A percentile compares a stretch with the other conserved stretches of the same genome.
phyloP scores from a whole-genome alignment of 768 basidiomycete genomes.

The Mrakia frigida region DNA sequence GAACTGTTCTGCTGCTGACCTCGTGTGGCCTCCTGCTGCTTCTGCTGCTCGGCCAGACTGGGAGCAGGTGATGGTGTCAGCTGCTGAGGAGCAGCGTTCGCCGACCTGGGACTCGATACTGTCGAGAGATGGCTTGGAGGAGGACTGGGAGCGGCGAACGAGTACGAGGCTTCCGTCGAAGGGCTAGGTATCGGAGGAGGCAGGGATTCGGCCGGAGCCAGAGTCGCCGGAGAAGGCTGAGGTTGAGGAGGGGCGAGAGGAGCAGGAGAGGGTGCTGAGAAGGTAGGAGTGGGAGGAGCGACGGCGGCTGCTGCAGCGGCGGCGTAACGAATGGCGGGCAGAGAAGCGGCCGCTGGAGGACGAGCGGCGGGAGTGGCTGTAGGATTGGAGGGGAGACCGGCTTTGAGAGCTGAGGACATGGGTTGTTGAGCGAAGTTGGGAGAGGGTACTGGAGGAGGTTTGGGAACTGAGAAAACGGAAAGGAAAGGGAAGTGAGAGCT shows the following conservation, averaged over 20 bases:
- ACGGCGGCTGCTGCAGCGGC: slow-evolving; percentile 76
- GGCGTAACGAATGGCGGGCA: slow-evolving; percentile 83
- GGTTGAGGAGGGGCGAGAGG: background rate
- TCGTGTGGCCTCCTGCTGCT: slow-evolving; percentile 11
- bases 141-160: slow-evolving; percentile 36
- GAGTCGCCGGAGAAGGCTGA: background rate
- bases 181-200: background rate
- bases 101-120: slow-evolving; percentile 7
- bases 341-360: slow-evolving; percentile 37
- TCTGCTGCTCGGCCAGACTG: slow-evolving; percentile 29
- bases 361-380: slow-evolving; percentile 15
- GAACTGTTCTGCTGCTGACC: background rate
- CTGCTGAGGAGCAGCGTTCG: slow-evolving; percentile 5
- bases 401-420: slow-evolving; percentile 68
- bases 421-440: slow-evolving; percentile 77
- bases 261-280: background rate
- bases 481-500: background rate
- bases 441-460: slow-evolving; percentile 57
- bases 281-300: slow-evolving; percentile 38
- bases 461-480: slow-evolving; percentile 48
- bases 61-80: background rate
- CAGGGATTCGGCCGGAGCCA: background rate
- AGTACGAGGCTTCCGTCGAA: slow-evolving; percentile 37
- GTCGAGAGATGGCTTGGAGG: slow-evolving; percentile 23
- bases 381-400: slow-evolving; percentile 48